Evolutionary conservation across 2,329 filamentous ascomycete species (phyloP), one percentile per base, ranked within the genome.

Genomic region (Aspergillus sp.): DNA sequence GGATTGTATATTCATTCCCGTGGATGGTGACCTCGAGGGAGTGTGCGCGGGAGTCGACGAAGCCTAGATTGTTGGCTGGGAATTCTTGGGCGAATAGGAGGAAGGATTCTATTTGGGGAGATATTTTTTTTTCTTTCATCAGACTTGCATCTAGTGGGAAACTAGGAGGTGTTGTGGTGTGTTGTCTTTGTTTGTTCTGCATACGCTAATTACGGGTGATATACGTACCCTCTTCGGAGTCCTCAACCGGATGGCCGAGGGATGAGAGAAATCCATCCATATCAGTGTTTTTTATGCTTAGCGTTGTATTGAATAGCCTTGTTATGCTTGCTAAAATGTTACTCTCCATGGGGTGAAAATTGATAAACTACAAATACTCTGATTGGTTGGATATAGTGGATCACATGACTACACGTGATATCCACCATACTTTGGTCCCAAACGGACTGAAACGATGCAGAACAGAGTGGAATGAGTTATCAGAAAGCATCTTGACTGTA

Each of bases 11-110:
- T 61, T 95, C 87, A 45, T 76, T 77, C 47, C 77, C 83, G 47
- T 75, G 81, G 51, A 97, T 78, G 30, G 77, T 77, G 49, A 95
- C 64, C 10, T 88, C 80, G 32, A 96, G 66, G 2, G 73, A 69
- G 1, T 77, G 65, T 7, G 86, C 82, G 54, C 79, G 82, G 13
- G 86, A 74, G 65, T 95, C 85, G 53, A 97, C 72, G 68, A 96
- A 93, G 61, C 91, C 93, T 7, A 97, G 82, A 58, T 90, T 84
- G 47, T 83, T 81, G 10, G 85, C 86, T 0, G 86, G 83, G 22
- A 88, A 80, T 15, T 81, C 72, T 63, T 86, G 83, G 39, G 88
- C 85, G 74, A 95, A 96, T 47, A 96, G 77, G 33, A 90, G 71
- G 62, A 95, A 96, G 4, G 88, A 88, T 72, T 97, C 91, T 95